A percentile compares a stretch with the other conserved stretches of the same genome.
Evolutionary conservation across 2,329 filamentous ascomycete genomes (phyloP).

Genomic region (Lasiodiplodia sp.): DNA sequence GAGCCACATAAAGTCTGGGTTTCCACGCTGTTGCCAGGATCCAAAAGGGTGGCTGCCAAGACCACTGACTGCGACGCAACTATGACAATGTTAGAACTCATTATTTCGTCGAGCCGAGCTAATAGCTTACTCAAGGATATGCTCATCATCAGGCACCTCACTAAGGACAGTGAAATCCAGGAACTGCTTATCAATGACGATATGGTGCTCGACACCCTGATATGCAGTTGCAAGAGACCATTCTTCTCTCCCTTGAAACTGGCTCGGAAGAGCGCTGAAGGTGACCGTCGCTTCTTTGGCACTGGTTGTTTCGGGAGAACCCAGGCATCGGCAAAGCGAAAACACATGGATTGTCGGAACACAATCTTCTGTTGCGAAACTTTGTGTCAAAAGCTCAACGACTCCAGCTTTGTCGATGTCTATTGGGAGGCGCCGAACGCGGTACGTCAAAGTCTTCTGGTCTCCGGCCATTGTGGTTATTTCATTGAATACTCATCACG

Average conservation of each 20-base stretch:
- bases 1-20: slow-evolving; percentile 5
- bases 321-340: neutral
- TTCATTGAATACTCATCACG: too few relatives aligned
- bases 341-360: too few relatives aligned
- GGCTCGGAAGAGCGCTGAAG: neutral
- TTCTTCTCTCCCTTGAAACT: neutral
- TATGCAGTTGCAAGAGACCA: neutral
- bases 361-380: too few relatives aligned
- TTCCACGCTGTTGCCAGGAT: neutral
- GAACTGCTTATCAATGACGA: neutral
- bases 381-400: too few relatives aligned
- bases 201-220: neutral
- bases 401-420: too few relatives aligned
- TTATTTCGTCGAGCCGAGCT: neutral
- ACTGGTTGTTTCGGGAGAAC: too few relatives aligned
- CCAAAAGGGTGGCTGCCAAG: slow-evolving; percentile 5
- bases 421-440: too few relatives aligned
- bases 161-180: slow-evolving; percentile 10
- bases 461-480: too few relatives aligned
- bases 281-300: neutral
- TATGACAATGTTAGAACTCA: neutral
- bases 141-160: neutral
- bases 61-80: neutral
- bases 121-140: neutral
- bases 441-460: too few relatives aligned